Evolutionary conservation across 768 basidiomycete genomes (phyloP).

Genomic region (Suillus subluteus): DNA sequence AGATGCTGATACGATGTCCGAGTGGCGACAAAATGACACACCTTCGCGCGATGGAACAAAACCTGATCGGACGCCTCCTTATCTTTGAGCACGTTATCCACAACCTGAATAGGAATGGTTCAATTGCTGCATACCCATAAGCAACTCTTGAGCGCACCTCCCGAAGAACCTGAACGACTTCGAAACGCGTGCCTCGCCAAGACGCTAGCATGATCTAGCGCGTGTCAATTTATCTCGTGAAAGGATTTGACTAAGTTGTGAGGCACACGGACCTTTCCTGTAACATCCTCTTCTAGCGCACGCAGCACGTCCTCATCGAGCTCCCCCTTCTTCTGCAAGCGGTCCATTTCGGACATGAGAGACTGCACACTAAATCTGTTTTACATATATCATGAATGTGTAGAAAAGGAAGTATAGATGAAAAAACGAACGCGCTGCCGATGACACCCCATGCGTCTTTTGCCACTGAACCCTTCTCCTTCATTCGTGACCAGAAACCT

Average conservation of each 20-base stretch:
- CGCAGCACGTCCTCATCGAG: slow-evolving; percentile 82
- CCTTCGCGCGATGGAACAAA: slow-evolving; percentile 85
- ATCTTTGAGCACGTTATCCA: slow-evolving; percentile 86
- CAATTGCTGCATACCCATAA: slow-evolving; percentile 14
- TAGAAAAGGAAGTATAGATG: slow-evolving; percentile 11
- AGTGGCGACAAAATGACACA: slow-evolving; percentile 30
- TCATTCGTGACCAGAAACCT: slow-evolving; percentile 91
- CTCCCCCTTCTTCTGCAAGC: slow-evolving; percentile 87
- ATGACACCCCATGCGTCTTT: slow-evolving; percentile 98
- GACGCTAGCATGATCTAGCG: slow-evolving; percentile 89
- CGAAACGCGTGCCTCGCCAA: slow-evolving; percentile 96
- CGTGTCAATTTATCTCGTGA: slow-evolving; percentile 4
- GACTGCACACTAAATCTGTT: slow-evolving; percentile 31
- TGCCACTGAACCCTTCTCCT: slow-evolving; percentile 90
- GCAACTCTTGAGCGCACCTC: slow-evolving; percentile 44
- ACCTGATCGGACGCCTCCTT: slow-evolving; percentile 70
- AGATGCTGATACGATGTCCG: background rate
- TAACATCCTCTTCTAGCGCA: slow-evolving; percentile 90
- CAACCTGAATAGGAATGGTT: slow-evolving; percentile 48
- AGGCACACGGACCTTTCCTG: slow-evolving; percentile 69
- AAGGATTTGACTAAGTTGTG: background rate
- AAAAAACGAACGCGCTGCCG: slow-evolving; percentile 82
- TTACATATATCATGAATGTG: slow-evolving; percentile 32
- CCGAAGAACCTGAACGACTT: slow-evolving; percentile 88
- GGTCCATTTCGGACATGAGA: slow-evolving; percentile 79